These are phyloP conservation scores for Exserohilum turcica DNA, from an alignment of 2,329 filamentous ascomycete species.

Conservation along the genomic window DNA sequence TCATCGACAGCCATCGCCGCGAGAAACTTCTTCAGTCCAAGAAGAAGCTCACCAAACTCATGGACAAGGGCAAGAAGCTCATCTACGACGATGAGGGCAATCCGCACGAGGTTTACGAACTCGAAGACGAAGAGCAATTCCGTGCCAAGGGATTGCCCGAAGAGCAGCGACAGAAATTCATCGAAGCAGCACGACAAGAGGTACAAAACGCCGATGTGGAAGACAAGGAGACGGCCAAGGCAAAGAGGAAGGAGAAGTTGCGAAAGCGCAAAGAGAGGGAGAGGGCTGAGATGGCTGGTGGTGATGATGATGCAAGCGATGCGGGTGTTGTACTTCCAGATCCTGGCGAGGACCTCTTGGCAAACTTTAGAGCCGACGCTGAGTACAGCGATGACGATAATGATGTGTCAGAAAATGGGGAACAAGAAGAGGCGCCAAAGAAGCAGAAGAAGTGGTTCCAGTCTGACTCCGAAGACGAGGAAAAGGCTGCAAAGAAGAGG, in stretches of 20 bases:
- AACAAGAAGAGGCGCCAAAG: slow-evolving; percentile 59
- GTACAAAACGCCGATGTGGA: slow-evolving; percentile 76
- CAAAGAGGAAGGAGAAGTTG: slow-evolving; percentile 77
- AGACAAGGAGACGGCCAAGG: slow-evolving; percentile 80
- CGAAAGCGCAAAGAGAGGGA: slow-evolving; percentile 74
- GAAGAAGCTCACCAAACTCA: slow-evolving; percentile 90
- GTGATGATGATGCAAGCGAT: slow-evolving; percentile 20
- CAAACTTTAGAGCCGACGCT: slow-evolving; percentile 51
- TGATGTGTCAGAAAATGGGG: slow-evolving; percentile 37
- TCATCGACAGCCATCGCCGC: slow-evolving; percentile 92
- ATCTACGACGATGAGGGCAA: slow-evolving; percentile 93
- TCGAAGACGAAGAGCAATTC: slow-evolving; percentile 85
- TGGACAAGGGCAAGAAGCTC: slow-evolving; percentile 81
- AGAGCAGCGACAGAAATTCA: slow-evolving; percentile 75
- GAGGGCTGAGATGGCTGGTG: slow-evolving; percentile 52
- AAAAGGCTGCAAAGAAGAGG: slow-evolving; percentile 47
- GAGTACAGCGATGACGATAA: slow-evolving; percentile 48
- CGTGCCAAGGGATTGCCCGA: slow-evolving; percentile 73
- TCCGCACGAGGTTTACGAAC: slow-evolving; percentile 82
- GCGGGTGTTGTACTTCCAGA: slow-evolving; percentile 39
- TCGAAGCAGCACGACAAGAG: slow-evolving; percentile 73
- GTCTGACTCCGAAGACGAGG: slow-evolving; percentile 63
- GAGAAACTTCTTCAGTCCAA: slow-evolving; percentile 96
- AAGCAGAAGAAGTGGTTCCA: slow-evolving; percentile 81
- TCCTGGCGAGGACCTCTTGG: slow-evolving; percentile 47